phyloP scores from a whole-genome alignment of 805 yeast species.

The Yarrowia deformans region DNA sequence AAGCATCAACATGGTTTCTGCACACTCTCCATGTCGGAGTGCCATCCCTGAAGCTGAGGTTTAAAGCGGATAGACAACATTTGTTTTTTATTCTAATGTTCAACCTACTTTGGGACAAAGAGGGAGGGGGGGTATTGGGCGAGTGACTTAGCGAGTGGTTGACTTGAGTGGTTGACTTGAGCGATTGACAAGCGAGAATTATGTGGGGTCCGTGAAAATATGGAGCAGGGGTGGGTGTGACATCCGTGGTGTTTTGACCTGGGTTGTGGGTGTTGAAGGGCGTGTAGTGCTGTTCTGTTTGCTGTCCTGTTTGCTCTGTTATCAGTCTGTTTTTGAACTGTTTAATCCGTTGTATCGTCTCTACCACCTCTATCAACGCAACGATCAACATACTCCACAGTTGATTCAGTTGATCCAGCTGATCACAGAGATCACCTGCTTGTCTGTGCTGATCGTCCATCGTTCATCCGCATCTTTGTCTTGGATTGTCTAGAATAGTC shows the following conservation, averaged over 20 bases:
- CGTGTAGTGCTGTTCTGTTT: neutral
- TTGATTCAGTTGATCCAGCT: neutral
- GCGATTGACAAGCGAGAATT: too few species aligned
- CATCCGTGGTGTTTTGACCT: neutral
- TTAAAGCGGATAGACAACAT: neutral
- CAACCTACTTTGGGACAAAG: slow-evolving; percentile 15
- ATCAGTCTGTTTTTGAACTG: too few species aligned
- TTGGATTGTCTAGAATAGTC: too few species aligned
- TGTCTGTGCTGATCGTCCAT: neutral
- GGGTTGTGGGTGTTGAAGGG: too few species aligned
- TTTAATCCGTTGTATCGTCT: too few species aligned
- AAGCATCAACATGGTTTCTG: slow-evolving; percentile 21
- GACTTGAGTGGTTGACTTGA: neutral
- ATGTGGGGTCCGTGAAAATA: too few species aligned
- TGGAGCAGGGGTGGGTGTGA: neutral
- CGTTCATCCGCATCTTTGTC: slow-evolving; percentile 1
- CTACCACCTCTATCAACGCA: neutral
- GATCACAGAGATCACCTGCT: too few species aligned
- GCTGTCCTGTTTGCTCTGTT: too few species aligned
- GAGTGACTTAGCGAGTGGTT: neutral
- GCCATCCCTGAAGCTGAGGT: slow-evolving; percentile 22
- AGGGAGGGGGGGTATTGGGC: neutral
- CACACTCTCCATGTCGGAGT: neutral
- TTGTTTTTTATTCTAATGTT: neutral
- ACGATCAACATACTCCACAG: neutral